Conservation (phyloP, 75 land plant genomes). For the Cunninghamia lanceolata region DNA sequence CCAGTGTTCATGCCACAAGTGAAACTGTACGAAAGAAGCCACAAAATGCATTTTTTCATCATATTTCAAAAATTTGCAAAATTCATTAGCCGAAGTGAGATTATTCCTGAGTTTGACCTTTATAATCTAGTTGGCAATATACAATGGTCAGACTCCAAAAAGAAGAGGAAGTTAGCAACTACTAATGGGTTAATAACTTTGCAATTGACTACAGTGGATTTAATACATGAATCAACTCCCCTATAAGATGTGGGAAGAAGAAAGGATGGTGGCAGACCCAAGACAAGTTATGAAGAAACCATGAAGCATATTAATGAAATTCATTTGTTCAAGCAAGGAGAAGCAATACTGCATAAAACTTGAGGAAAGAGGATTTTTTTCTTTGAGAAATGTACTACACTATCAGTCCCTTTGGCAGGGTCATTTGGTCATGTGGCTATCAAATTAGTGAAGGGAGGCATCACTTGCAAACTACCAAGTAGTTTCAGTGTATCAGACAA, state of each 20-base stretch:
- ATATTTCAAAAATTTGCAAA: neutral
- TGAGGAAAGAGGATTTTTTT: neutral
- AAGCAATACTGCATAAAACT: neutral
- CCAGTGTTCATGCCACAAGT: neutral
- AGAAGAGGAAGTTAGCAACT: neutral
- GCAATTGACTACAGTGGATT: neutral
- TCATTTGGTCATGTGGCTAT: neutral
- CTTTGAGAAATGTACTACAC: neutral
- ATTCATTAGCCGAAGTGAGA: neutral
- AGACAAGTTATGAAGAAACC: neutral
- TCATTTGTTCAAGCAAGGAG: neutral
- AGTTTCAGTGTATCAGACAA: neutral
- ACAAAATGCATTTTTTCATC: neutral
- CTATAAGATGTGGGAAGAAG: no score
- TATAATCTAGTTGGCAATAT: neutral
- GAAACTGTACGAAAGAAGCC: neutral
- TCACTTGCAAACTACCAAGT: no score
- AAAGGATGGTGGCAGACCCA: neutral
- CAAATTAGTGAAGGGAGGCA: neutral
- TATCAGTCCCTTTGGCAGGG: neutral
- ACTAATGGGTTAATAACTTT: neutral
- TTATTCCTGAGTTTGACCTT: neutral
- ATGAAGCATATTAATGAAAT: neutral
- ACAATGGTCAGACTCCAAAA: neutral
- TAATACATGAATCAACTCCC: no score